A percentile compares a stretch with the other conserved stretches of the same genome.
These are phyloP conservation scores for Phycomyces blakesleeanus DNA, from an alignment of 192 early-diverging fungal species.

Conservation along the genomic window DNA sequence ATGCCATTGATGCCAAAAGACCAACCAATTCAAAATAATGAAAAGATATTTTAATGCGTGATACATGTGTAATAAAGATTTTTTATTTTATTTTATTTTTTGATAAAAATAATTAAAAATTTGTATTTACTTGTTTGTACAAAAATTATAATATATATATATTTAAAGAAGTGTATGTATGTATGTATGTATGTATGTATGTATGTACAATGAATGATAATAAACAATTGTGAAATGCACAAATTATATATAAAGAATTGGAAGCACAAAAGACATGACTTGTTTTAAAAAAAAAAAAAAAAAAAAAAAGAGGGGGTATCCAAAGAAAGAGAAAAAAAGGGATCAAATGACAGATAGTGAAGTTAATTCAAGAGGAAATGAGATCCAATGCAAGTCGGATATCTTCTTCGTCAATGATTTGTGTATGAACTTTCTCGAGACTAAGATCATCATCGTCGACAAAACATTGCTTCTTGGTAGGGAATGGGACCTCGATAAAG, in stretches of 20 bases:
- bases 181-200: too few species aligned
- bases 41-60: neutral
- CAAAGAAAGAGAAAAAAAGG: neutral
- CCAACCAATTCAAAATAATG: neutral
- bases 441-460: neutral
- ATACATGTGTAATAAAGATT: too few species aligned
- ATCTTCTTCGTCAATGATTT: constrained; percentile 19
- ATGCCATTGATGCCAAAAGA: constrained; percentile 18
- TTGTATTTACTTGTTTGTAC: too few species aligned
- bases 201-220: neutral
- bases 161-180: neutral
- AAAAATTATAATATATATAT: too few species aligned
- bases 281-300: too few species aligned
- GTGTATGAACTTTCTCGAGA: neutral
- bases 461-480: constrained; percentile 4
- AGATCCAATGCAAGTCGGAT: constrained; percentile 20
- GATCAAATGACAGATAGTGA: neutral
- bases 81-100: too few species aligned
- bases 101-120: too few species aligned
- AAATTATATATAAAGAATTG: neutral
- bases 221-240: too few species aligned
- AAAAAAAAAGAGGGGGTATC: neutral
- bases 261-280: too few species aligned
- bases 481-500: constrained; percentile 21
- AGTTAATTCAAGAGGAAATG: constrained; percentile 4